Percentiles rank a stretch among this genome's conserved stretches.
These are phyloP conservation scores for Coemansia sp. DNA, from an alignment of 192 early-diverging fungal genomes.

Conservation along the genomic window DNA sequence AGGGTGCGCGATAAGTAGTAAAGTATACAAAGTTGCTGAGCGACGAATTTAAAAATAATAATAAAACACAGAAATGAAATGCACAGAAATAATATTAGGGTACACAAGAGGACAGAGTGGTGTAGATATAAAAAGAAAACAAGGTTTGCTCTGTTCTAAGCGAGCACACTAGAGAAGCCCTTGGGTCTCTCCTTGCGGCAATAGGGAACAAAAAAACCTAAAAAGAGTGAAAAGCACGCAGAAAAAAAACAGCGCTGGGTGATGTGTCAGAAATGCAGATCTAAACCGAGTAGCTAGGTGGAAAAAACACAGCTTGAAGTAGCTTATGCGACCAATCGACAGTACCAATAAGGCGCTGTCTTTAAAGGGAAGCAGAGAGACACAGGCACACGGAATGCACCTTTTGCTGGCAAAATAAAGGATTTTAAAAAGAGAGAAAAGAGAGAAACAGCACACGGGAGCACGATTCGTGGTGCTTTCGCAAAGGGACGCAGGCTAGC, in stretches of 20 bases:
- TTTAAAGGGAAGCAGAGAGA: background rate
- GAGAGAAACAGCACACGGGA: background rate
- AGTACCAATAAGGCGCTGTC: background rate
- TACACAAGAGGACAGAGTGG: background rate
- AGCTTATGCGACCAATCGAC: background rate
- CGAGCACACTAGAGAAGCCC: background rate
- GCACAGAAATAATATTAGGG: background rate
- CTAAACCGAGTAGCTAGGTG: background rate
- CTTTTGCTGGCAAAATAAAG: background rate
- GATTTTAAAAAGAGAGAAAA: background rate
- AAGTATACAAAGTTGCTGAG: background rate
- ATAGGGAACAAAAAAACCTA: background rate
- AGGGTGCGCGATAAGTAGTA: background rate
- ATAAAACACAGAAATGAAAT: background rate
- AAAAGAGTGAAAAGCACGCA: background rate
- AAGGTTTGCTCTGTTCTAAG: background rate
- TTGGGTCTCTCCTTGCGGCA: background rate
- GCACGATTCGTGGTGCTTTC: background rate
- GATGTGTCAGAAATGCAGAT: constrained; percentile 1
- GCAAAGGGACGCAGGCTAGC: background rate
- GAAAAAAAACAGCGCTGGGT: background rate
- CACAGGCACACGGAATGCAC: background rate
- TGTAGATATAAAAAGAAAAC: background rate
- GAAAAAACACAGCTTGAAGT: background rate
- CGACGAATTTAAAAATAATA: background rate